Evolutionary conservation across 2,329 filamentous ascomycete genomes (phyloP), one percentile per base, ranked within the genome.

Genomic region (Pseudogymnoascus sp.): DNA sequence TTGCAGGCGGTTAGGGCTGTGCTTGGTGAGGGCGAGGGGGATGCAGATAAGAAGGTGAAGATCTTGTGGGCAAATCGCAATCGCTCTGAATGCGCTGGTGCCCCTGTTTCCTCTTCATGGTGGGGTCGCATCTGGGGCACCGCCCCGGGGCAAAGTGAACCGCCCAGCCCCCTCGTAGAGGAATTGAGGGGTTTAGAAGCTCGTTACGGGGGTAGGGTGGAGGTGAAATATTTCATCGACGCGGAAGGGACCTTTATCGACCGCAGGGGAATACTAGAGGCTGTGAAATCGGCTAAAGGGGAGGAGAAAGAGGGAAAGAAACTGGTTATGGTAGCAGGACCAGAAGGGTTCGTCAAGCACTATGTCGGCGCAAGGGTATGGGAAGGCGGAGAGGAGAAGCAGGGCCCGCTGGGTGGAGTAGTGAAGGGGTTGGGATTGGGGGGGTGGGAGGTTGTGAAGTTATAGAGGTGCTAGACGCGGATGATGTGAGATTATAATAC

Each of bases 321-420:
- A 0, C 73, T 96, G 19, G 78, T 97, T n/a, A 79, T 96, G 62
- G 83, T 97, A 1, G 96, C 92, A 0, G 94, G 94, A 0, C 93
- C 94, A 0, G 91, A 96, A 61, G 93, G 94, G 0, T 97, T 97
- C 75, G 82, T 97, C 39, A 82, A 83, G 45, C 83, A 88, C 66
- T 90, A 89, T 75, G 91, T 91, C 2, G 93, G 94, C 1, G 79
- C 86, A 8, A 96, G 96, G 75, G 45, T 29, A 14, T 95, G 91
- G 89, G 77, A 80, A 10, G 81, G 82, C 29, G 91, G 91, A 0
- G 78, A 78, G 63, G 89, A 96, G 74, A 78, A 83, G 10, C 92
- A 96, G 70, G 92, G 92, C 0, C 80, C 83, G 0, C 75, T 96
- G 0, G 82, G 83, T 5, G 92, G 92, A 0, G 72, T 92, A 2